These are phyloP conservation scores for Elsinoe ampelina DNA, from an alignment of 2,329 filamentous ascomycete species.

Conservation along the genomic window DNA sequence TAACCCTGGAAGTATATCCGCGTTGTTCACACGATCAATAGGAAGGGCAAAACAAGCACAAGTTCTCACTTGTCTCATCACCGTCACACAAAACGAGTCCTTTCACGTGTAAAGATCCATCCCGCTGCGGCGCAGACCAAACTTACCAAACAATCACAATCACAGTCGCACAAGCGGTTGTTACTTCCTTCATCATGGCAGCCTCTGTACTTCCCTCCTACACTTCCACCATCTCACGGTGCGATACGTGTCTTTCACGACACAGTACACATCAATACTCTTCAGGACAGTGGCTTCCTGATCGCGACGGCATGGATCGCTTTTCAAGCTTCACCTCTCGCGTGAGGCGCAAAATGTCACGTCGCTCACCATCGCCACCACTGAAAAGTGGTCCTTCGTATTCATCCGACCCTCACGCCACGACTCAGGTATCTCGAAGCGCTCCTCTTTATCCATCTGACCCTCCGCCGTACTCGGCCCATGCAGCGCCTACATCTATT, in stretches of 20 bases:
- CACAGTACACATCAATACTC: background rate
- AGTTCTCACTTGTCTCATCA: too few relatives aligned
- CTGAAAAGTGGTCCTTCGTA: too few relatives aligned
- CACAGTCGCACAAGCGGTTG: background rate
- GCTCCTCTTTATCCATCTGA: background rate
- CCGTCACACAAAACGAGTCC: too few relatives aligned
- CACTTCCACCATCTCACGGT: background rate
- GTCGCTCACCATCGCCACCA: background rate
- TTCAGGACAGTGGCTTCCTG: background rate
- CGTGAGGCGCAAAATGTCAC: background rate
- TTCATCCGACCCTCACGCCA: background rate
- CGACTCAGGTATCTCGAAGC: background rate
- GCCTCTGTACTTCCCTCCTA: background rate
- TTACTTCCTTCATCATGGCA: background rate
- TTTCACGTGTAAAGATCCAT: background rate
- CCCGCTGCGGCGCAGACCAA: background rate
- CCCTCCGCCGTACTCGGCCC: constrained; percentile 17
- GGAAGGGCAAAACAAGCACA: background rate
- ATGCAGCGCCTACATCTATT: constrained; percentile 34
- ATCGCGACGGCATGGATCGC: background rate
- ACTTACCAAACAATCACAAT: background rate
- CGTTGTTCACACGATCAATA: background rate
- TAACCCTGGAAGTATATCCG: background rate
- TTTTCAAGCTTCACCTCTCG: background rate
- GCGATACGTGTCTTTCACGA: constrained; percentile 1